These are phyloP conservation scores for Plasmodium billcollinsi DNA, from an alignment of 169 alveolate genomes.

Conservation along the genomic window DNA sequence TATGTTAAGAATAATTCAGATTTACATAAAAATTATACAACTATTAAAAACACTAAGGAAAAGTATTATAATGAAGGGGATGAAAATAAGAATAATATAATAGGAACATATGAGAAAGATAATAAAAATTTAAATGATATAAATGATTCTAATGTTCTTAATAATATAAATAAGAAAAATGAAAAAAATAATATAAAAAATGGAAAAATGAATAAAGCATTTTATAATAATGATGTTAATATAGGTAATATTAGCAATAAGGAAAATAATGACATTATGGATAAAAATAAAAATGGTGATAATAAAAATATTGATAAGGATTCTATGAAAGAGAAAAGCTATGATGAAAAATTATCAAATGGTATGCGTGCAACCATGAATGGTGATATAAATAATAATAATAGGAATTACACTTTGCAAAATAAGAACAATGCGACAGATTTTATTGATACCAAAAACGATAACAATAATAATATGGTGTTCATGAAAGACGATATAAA, in stretches of 20 bases:
- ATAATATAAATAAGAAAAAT: background rate
- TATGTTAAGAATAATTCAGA: too few relatives aligned
- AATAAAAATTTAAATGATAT: too few relatives aligned
- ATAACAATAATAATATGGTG: constrained; percentile 18
- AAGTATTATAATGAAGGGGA: background rate
- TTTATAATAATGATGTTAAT: constrained; percentile 3
- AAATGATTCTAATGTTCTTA: background rate
- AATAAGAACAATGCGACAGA: constrained; percentile 11
- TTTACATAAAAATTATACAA: too few relatives aligned
- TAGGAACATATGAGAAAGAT: background rate
- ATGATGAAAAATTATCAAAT: constrained; percentile 7
- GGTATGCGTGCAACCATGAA: too few relatives aligned
- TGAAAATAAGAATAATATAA: background rate
- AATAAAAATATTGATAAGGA: background rate
- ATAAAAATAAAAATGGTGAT: background rate
- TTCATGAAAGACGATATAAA: background rate
- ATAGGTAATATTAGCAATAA: background rate
- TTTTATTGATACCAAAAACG: constrained; percentile 14
- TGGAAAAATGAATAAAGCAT: background rate
- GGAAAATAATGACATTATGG: background rate
- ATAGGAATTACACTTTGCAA: background rate
- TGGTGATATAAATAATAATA: background rate
- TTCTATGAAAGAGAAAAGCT: background rate
- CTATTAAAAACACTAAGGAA: background rate
- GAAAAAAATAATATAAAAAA: background rate